Evolutionary conservation across 257 asterid species (phyloP), one percentile per base, ranked within the genome.

Genomic region (Solanum etuberosum): DNA sequence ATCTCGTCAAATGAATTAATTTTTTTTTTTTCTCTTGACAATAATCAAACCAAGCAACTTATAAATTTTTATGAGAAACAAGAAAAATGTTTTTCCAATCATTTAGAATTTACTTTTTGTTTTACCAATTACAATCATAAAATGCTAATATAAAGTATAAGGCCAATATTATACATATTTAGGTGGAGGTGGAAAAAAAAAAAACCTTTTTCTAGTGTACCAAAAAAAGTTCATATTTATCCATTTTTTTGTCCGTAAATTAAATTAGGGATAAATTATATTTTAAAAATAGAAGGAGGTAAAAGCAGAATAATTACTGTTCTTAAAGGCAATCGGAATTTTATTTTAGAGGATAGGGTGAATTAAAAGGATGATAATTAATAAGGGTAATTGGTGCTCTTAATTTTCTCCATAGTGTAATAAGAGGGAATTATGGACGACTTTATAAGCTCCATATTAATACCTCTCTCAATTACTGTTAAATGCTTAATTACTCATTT

Each of bases 391-490:
- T 80, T 80, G 29, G 4, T 80, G 42, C 42, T 48, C 85, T 27
- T 80, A 80, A 80, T 80, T 37, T 87, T 48, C 43, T 57, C 25
- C 46, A 51, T 63, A 37, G 61, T 21, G 61, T 21, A 68, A 42
- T 32, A 35, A 88, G 89, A 87, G 88, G 42, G 51, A 46, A 89
- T 87, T 89, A 67, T 23, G 89, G 91, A 87, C 72, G 76, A 67
- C 37, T 51, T 87, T 87, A n/a, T n/a, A 78, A 78, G 85, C 63
- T n/a, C 76, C 48, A 7, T 82, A 84, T 87, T 73, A 87, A 77
- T 37, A 63, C 63, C 65, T 37, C 48, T 87, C 23, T 89, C 20
- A 40, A 84, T 86, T 59, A 87, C 57, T 25, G 54, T 48, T 73
- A 43, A 89, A 40, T 86, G 16, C 46, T 48, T 73, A 37, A 72